Base-by-base conservation (phyloP, 306 rosid species). In the Fragaria iinumae region DNA sequence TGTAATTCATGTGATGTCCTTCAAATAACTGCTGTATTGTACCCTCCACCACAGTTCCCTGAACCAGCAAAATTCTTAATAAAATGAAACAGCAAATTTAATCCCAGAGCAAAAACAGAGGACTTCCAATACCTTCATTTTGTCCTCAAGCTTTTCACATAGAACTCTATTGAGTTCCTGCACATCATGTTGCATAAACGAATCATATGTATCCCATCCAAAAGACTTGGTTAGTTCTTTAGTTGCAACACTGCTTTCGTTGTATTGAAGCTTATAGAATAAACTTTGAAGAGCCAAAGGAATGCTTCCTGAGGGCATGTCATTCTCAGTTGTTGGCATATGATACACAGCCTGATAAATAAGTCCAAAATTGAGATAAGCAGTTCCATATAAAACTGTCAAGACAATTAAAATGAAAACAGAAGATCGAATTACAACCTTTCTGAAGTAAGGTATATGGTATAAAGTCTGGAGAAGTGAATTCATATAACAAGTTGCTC, bases 41-140 rank as follows among this genome's bases (percentile, higher is more conserved):
- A 67, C 98, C 97, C 89, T 94, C 98, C 64, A 94, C 98, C 79
- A 90, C 96, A 85, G 97, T 94, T 84, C 98, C 98, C 98, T 94
- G 79, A 29, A 76, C 75, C 85, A 80, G 45, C 32, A 83, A 52
- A 67, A 68, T 47, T 20, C 73, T 81, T 74, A 76, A 78, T 69
- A 52, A 76, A 56, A 55, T 27, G 73, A 71, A 64, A 67, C 68
- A 76, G 71, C 11, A 84, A 60, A 83, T 71, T 68, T 41, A 47
- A 45, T 38, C 53, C 44, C 39, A 53, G 69, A 8, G 32, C 36
- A 25, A 71, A 65, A 64, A 67, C 66, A 56, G 62, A 18, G 73
- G 82, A 72, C 74, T 60, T 29, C 66, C n/a, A 38, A 9, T 86
- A 94, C 98, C 98, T 91, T 94, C 97, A 94, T 94, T 81, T 91